Percentiles rank a stretch among this genome's conserved stretches.
phyloP scores from a whole-genome alignment of 2,329 filamentous ascomycete genomes.

The Diaporthe caulivora region DNA sequence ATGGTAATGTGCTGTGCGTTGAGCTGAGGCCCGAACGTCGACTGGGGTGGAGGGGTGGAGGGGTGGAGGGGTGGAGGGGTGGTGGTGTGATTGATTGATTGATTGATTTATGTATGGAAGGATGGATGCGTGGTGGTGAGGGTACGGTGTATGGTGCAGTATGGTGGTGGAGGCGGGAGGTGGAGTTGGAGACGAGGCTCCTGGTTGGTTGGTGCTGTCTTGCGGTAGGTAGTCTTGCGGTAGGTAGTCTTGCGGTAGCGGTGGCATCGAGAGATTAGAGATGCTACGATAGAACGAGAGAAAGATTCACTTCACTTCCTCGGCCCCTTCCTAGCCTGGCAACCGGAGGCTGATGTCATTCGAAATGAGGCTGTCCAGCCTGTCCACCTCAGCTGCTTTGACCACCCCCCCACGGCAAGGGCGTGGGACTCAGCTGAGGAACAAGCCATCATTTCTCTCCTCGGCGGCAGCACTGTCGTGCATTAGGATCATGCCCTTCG shows the following conservation, averaged over 20 bases:
- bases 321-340: slow-evolving; percentile 23
- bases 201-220: not conserved
- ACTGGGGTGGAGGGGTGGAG: not conserved
- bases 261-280: too few relatives aligned
- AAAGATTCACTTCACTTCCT: slow-evolving; percentile 19
- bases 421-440: slow-evolving; percentile 29
- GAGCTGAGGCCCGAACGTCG: slow-evolving; percentile 24
- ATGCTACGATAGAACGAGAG: too few relatives aligned
- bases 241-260: not conserved
- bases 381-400: slow-evolving; percentile 21
- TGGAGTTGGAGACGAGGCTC: not conserved
- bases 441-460: slow-evolving; percentile 27
- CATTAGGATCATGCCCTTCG: slow-evolving; percentile 15
- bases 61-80: too few relatives aligned
- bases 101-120: too few relatives aligned
- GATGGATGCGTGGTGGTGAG: too few relatives aligned
- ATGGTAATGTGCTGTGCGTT: slow-evolving; percentile 13
- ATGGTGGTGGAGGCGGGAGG: slow-evolving; percentile 1
- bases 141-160: not conserved
- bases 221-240: not conserved
- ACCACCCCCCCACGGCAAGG: slow-evolving; percentile 23
- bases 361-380: slow-evolving; percentile 22
- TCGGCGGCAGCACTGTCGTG: not conserved
- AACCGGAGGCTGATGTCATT: slow-evolving; percentile 29
- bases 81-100: slow-evolving; percentile 5